These are phyloP conservation scores for Phytophthora boehmeriae DNA, from an alignment of 352 stramenopile species.

Conservation along the genomic window DNA sequence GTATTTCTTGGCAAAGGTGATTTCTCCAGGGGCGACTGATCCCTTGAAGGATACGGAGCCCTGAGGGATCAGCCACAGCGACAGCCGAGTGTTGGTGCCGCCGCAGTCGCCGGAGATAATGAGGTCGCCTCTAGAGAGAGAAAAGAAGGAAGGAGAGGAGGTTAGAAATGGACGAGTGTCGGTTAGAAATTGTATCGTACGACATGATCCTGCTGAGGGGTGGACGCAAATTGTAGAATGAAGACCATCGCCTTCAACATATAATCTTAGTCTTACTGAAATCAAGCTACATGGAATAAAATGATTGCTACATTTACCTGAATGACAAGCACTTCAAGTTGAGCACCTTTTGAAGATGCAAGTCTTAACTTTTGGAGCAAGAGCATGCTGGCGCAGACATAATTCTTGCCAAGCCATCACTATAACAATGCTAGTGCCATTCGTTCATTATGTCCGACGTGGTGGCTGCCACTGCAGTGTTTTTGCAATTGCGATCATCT, in stretches of 20 bases:
- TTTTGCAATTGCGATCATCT: no score
- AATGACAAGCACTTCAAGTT: background rate
- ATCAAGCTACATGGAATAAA: no score
- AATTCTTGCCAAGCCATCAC: no score
- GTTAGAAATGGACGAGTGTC: background rate
- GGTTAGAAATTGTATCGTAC: conserved; percentile 3
- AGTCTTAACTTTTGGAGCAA: no score
- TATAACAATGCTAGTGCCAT: no score
- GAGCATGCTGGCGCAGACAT: no score
- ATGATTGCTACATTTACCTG: no score
- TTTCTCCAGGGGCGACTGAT: conserved; percentile 77
- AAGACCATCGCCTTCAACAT: background rate
- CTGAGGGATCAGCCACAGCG: conserved; percentile 83
- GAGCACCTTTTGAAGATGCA: no score
- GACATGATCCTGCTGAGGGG: background rate
- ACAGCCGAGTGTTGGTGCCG: conserved; percentile 96
- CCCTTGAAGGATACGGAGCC: conserved; percentile 62
- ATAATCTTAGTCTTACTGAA: no score
- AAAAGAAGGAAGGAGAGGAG: background rate
- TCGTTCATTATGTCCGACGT: no score
- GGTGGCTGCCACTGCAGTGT: no score
- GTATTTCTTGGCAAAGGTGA: conserved; percentile 90
- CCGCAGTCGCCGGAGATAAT: conserved; percentile 95
- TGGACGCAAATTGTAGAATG: conserved; percentile 3
- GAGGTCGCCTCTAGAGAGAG: conserved; percentile 56